phyloP scores from a whole-genome alignment of 108 stramenopile genomes.

The Fistulifera pelliculosa region DNA sequence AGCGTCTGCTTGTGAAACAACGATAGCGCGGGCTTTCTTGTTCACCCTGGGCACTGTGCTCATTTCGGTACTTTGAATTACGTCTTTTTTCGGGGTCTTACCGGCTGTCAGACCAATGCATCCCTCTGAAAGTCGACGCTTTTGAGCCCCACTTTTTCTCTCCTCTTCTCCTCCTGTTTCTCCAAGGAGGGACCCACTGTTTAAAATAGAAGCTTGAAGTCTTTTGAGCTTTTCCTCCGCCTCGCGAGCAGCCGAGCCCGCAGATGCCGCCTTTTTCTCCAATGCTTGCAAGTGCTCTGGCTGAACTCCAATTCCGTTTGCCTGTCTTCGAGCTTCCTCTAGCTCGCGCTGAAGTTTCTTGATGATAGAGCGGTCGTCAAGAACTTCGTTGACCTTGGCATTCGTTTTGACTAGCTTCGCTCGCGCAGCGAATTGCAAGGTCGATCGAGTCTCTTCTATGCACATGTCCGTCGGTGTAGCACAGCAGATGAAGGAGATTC shows the following conservation, averaged over 20 bases:
- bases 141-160: constrained; percentile 5
- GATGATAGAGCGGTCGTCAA: constrained; percentile 60
- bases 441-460: constrained; percentile 96
- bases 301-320: constrained; percentile 36
- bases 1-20: neutral
- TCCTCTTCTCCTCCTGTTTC: neutral
- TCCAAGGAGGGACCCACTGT: constrained; percentile 47
- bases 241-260: constrained; percentile 50
- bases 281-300: constrained; percentile 43
- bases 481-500: constrained; percentile 77
- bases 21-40: constrained; percentile 1
- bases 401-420: constrained; percentile 99
- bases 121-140: constrained; percentile 41
- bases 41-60: constrained; percentile 7
- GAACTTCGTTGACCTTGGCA: constrained; percentile 94
- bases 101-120: neutral
- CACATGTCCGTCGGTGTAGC: constrained; percentile 98
- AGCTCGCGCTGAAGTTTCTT: constrained; percentile 87
- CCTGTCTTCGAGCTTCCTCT: constrained; percentile 86
- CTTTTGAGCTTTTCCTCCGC: constrained; percentile 64
- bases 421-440: constrained; percentile 95
- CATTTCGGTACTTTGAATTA: neutral
- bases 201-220: constrained; percentile 68
- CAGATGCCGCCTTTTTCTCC: constrained; percentile 43
- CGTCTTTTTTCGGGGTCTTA: too few species aligned